Conservation (phyloP, 768 basidiomycete genomes). For the Cystobasidium ongulense region DNA sequence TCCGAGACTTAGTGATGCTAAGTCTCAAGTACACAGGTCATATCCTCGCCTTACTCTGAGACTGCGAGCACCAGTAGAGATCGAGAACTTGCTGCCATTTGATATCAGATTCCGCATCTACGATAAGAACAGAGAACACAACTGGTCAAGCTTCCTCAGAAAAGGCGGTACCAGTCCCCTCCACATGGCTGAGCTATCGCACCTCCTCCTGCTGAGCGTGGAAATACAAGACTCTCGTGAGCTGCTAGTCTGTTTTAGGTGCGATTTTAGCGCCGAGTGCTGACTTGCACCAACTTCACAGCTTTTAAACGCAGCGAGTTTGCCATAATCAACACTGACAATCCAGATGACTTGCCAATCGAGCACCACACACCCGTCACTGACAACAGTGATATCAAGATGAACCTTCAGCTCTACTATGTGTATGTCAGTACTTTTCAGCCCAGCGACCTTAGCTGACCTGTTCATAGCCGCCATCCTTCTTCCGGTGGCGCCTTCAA, state of each 20-base stretch:
- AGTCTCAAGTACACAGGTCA: constrained; percentile 50
- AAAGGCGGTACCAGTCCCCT: constrained; percentile 92
- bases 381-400: constrained; percentile 64
- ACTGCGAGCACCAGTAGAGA: constrained; percentile 83
- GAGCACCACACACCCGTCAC: constrained; percentile 65
- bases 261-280: constrained; percentile 17
- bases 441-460: neutral
- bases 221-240: constrained; percentile 79
- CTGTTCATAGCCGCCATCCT: constrained; percentile 57
- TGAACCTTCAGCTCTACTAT: constrained; percentile 79
- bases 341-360: constrained; percentile 74
- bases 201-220: constrained; percentile 79
- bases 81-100: constrained; percentile 90
- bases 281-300: constrained; percentile 43
- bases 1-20: neutral
- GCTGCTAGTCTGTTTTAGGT: constrained; percentile 33
- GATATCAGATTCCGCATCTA: constrained; percentile 93
- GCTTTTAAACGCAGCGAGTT: constrained; percentile 92
- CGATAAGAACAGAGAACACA: constrained; percentile 87
- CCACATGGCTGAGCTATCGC: constrained; percentile 84
- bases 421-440: constrained; percentile 53
- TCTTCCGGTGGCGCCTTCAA: constrained; percentile 92
- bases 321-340: constrained; percentile 91
- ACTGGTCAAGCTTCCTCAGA: constrained; percentile 86
- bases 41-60: constrained; percentile 77